Conservation (phyloP, 352 stramenopile species). For the Phytophthora lateralis region DNA sequence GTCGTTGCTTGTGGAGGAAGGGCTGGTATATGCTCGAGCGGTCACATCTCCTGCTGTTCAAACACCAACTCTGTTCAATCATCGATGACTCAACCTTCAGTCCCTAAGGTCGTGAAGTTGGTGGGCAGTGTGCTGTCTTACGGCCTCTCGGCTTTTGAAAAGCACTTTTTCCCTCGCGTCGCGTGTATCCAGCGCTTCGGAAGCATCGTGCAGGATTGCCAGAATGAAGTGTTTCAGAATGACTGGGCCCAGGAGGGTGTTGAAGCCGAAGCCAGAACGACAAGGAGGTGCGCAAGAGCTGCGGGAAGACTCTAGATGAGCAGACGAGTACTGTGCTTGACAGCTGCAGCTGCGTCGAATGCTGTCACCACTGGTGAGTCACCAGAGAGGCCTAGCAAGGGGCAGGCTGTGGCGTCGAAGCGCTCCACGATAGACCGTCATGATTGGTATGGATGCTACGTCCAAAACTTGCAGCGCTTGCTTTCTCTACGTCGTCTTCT, state of each 20-base stretch:
- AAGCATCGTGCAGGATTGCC: constrained; percentile 75
- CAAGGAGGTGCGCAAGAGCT: not conserved
- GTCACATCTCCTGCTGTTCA: constrained; percentile 14
- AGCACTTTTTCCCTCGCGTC: constrained; percentile 81
- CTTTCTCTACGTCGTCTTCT: not conserved
- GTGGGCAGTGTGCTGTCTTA: constrained; percentile 49
- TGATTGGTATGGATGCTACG: not conserved
- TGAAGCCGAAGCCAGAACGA: not conserved
- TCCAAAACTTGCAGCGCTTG: not conserved
- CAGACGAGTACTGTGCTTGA: too few relatives aligned
- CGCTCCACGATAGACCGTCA: not conserved
- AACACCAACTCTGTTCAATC: constrained; percentile 40
- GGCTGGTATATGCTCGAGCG: constrained; percentile 66
- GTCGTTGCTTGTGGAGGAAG: constrained; percentile 71
- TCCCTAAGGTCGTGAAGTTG: constrained; percentile 45
- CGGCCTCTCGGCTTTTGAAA: constrained; percentile 48
- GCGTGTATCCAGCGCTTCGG: constrained; percentile 84
- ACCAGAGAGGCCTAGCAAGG: too few relatives aligned
- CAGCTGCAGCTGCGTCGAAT: too few relatives aligned
- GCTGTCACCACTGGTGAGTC: too few relatives aligned
- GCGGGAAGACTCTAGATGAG: not conserved
- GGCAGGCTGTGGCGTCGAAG: not conserved
- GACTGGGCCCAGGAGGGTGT: constrained; percentile 6
- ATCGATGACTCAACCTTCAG: constrained; percentile 5
- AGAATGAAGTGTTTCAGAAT: constrained; percentile 50